These are phyloP conservation scores for Eudorina sp. DNA, from an alignment of 139 green algal genomes.

Conservation along the genomic window DNA sequence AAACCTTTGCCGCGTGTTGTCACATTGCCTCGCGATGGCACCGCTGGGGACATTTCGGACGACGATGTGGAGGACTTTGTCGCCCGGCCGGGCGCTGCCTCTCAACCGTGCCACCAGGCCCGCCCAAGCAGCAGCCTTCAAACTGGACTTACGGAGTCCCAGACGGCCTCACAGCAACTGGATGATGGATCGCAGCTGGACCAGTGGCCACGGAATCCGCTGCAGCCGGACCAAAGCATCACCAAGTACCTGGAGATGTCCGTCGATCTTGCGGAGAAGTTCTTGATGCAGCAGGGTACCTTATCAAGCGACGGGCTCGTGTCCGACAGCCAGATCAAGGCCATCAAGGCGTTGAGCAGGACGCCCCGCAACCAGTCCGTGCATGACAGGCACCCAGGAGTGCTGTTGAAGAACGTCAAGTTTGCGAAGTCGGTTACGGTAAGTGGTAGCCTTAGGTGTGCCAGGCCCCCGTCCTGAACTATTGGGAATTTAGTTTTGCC, in stretches of 20 bases:
- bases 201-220: background rate
- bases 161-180: background rate
- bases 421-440: slow-evolving; percentile 43
- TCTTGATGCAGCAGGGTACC: background rate
- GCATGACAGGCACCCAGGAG: background rate
- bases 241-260: background rate
- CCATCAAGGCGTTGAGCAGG: slow-evolving; percentile 27
- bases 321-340: background rate
- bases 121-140: too few relatives aligned
- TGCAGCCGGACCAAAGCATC: background rate
- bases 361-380: slow-evolving; percentile 1
- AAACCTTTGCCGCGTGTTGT: too few relatives aligned
- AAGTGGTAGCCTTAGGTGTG: too few relatives aligned
- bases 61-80: too few relatives aligned
- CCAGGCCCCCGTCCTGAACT: too few relatives aligned
- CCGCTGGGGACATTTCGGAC: too few relatives aligned
- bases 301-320: background rate
- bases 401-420: background rate
- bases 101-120: too few relatives aligned
- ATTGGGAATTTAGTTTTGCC: too few relatives aligned
- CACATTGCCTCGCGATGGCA: too few relatives aligned
- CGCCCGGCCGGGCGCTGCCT: too few relatives aligned
- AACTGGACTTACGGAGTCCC: too few relatives aligned
- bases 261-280: background rate
- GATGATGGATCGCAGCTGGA: background rate